These are phyloP conservation scores for Ploettnerulaceae sp. DNA, from an alignment of 2,329 filamentous ascomycete genomes.

Conservation along the genomic window DNA sequence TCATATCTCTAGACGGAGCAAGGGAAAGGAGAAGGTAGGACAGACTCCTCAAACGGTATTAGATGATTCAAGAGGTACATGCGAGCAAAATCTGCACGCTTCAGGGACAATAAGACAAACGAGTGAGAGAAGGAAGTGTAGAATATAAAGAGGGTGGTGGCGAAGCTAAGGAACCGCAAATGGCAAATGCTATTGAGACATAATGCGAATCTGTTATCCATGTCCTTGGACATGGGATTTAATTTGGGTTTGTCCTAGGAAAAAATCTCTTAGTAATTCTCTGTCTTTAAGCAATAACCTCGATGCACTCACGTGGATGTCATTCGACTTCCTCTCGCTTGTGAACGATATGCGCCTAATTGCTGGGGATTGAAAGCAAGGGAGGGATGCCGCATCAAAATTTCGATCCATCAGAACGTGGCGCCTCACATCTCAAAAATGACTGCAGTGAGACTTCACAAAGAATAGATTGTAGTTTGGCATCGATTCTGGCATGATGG, in stretches of 20 bases:
- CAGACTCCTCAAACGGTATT: no score
- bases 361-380: neutral
- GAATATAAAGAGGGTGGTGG: neutral
- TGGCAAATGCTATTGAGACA: no score
- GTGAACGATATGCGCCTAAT: neutral
- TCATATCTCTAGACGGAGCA: constrained; percentile 1
- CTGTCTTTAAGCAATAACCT: no score
- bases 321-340: neutral
- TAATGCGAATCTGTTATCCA: no score
- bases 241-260: no score
- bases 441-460: neutral
- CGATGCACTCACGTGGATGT: neutral
- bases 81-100: neutral
- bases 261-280: no score
- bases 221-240: no score
- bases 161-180: neutral
- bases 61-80: neutral
- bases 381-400: neutral
- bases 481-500: neutral
- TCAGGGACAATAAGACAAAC: neutral
- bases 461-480: no score
- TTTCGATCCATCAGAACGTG: neutral
- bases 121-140: neutral
- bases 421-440: constrained; percentile 1
- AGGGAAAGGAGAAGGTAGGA: neutral